Percentiles rank a stretch among this genome's conserved stretches.
Conservation (phyloP, 257 asterid genomes). For the Scutellaria galericulata region DNA sequence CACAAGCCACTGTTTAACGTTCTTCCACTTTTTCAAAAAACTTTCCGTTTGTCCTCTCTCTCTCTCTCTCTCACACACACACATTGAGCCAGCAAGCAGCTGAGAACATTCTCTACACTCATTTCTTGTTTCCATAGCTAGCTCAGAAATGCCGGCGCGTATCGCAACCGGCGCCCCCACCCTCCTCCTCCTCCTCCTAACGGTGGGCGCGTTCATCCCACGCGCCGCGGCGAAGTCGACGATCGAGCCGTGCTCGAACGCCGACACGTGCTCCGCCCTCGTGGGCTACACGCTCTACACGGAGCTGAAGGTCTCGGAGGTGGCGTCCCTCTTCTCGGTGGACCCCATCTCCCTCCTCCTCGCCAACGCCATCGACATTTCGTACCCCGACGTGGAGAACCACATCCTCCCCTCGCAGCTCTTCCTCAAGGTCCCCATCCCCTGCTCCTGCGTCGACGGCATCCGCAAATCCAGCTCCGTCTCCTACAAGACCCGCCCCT, state of each 20-base stretch:
- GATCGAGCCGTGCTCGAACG: slow-evolving; percentile 89
- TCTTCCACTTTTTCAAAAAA: neutral
- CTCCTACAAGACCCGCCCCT: slow-evolving; percentile 74
- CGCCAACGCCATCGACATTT: slow-evolving; percentile 75
- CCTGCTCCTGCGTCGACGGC: slow-evolving; percentile 86
- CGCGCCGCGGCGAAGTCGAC: slow-evolving; percentile 72
- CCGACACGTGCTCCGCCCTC: slow-evolving; percentile 75
- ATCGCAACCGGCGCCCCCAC: slow-evolving; percentile 13
- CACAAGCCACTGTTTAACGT: slow-evolving; percentile 3
- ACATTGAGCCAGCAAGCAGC: slow-evolving; percentile 8
- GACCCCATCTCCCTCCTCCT: slow-evolving; percentile 90
- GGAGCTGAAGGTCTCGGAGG: slow-evolving; percentile 91
- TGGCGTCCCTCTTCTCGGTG: slow-evolving; percentile 77
- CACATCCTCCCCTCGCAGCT: slow-evolving; percentile 86
- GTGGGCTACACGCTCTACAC: slow-evolving; percentile 94
- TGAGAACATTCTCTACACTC: neutral
- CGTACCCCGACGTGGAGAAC: slow-evolving; percentile 86
- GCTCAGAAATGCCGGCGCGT: slow-evolving; percentile 26
- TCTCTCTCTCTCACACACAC: slow-evolving; percentile 15
- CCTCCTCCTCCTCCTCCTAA: slow-evolving; percentile 26
- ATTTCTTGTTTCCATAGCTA: neutral
- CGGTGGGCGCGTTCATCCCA: slow-evolving; percentile 40
- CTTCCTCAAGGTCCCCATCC: slow-evolving; percentile 72
- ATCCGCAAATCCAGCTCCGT: slow-evolving; percentile 73
- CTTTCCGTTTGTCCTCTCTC: neutral